These are phyloP conservation scores for Iodosphaeria phyllophila DNA, from an alignment of 2,329 filamentous ascomycete genomes.

Conservation along the genomic window DNA sequence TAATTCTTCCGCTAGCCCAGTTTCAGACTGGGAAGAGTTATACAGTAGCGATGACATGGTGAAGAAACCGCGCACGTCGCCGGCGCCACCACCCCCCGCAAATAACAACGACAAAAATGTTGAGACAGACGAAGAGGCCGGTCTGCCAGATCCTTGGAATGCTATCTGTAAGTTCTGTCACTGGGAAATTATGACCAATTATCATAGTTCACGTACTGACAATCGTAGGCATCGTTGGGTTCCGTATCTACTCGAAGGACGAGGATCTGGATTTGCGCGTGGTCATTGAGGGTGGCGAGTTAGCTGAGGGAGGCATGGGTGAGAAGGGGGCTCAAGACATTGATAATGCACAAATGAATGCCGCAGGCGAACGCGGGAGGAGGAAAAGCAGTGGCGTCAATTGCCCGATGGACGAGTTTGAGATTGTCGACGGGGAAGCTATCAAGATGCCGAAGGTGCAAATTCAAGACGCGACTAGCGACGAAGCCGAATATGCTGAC, in stretches of 20 bases:
- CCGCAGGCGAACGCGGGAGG: constrained; percentile 26
- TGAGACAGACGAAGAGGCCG: constrained; percentile 21
- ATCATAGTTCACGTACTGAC: too few species aligned
- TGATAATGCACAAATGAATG: constrained; percentile 37
- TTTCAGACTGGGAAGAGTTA: constrained; percentile 38
- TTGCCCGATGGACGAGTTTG: constrained; percentile 12
- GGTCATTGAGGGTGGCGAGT: constrained; percentile 34
- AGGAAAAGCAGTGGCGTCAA: constrained; percentile 9
- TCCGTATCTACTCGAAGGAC: constrained; percentile 24
- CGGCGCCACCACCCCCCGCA: constrained; percentile 8
- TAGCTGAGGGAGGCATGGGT: constrained; percentile 36
- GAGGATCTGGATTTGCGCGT: constrained; percentile 31
- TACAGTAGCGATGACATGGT: constrained; percentile 40
- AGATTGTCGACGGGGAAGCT: constrained; percentile 12
- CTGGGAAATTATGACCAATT: too few species aligned
- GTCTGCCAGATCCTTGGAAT: constrained; percentile 20
- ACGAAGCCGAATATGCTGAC: constrained; percentile 3
- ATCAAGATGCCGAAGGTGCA: constrained; percentile 15
- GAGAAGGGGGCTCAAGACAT: constrained; percentile 34
- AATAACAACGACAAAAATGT: constrained; percentile 9
- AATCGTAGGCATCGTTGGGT: constrained; percentile 20
- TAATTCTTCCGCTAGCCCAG: constrained; percentile 39
- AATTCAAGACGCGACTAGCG: constrained; percentile 10
- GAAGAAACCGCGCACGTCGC: constrained; percentile 25
- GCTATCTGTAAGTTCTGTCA: too few species aligned